Percentiles rank a stretch among this genome's conserved stretches.
These are phyloP conservation scores for Hypholoma sublateritium DNA, from an alignment of 768 basidiomycete genomes.

Conservation along the genomic window DNA sequence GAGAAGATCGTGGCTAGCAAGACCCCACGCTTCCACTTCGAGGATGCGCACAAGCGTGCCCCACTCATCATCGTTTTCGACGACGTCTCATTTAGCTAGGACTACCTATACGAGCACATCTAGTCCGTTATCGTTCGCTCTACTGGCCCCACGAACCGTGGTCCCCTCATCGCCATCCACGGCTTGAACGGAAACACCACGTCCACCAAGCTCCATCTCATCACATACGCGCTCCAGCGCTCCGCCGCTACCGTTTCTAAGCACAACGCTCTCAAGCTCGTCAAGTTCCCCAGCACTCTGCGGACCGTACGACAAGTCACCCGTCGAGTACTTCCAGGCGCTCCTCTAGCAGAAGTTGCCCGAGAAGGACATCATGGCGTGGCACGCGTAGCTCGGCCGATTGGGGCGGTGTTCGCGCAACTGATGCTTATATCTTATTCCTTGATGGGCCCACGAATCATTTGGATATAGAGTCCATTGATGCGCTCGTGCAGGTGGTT, in stretches of 20 bases:
- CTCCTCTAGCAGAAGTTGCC: slow-evolving; percentile 84
- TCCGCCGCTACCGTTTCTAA: slow-evolving; percentile 85
- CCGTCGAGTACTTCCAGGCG: slow-evolving; percentile 91
- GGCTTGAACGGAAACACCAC: slow-evolving; percentile 96
- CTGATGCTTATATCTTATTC: slow-evolving; percentile 93
- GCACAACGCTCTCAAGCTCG: slow-evolving; percentile 88
- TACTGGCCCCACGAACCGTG: slow-evolving; percentile 58
- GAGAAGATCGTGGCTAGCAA: slow-evolving; percentile 82
- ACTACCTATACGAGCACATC: slow-evolving; percentile 85
- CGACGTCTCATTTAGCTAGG: slow-evolving; percentile 91
- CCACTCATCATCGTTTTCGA: slow-evolving; percentile 98
- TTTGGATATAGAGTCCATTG: slow-evolving; percentile 97
- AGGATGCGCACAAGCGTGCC: slow-evolving; percentile 89
- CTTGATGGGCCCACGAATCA: slow-evolving; percentile 97
- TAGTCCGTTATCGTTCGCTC: slow-evolving; percentile 93
- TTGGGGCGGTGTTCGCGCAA: slow-evolving; percentile 97
- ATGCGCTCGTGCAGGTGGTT: slow-evolving; percentile 90
- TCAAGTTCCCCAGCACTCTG: slow-evolving; percentile 98
- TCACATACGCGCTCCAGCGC: slow-evolving; percentile 81
- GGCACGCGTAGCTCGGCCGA: slow-evolving; percentile 93
- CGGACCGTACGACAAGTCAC: slow-evolving; percentile 90
- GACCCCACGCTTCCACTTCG: slow-evolving; percentile 90
- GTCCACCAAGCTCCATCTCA: slow-evolving; percentile 30
- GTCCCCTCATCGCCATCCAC: slow-evolving; percentile 94
- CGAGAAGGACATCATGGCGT: slow-evolving; percentile 88